Conservation (phyloP, 129 eudicot species). For the Flaveria brownii region DNA sequence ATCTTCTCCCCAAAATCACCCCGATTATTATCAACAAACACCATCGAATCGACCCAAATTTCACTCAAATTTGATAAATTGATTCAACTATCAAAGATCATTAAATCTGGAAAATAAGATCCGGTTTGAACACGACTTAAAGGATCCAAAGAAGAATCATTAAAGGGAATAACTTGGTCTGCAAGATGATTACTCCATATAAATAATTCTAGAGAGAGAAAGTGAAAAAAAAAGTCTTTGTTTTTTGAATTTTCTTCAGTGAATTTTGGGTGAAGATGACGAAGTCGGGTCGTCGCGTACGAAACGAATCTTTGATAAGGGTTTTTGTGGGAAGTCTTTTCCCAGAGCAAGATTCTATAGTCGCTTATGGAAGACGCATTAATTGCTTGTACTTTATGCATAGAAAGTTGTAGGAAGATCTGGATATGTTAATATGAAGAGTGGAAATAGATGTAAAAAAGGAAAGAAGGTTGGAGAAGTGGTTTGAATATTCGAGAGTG, state of each 20-base stretch:
- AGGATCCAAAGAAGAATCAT: constrained; percentile 75
- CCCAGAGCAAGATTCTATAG: background rate
- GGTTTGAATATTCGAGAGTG: constrained; percentile 67
- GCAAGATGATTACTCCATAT: constrained; percentile 38
- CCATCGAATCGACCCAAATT: constrained; percentile 27
- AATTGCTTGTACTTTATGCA: background rate
- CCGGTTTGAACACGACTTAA: constrained; percentile 55
- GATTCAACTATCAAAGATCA: constrained; percentile 14
- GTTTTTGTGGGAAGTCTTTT: background rate
- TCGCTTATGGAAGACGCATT: accelerated
- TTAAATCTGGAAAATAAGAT: constrained; percentile 43
- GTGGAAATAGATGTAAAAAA: constrained; percentile 22
- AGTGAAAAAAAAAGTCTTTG: background rate
- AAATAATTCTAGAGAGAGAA: constrained; percentile 30
- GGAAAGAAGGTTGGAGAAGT: constrained; percentile 19
- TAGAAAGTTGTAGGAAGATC: background rate
- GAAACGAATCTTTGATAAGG: constrained; percentile 48
- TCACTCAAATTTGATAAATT: background rate
- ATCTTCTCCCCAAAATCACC: constrained; percentile 48
- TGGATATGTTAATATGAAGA: background rate
- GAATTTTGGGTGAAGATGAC: constrained; percentile 38
- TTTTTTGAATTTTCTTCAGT: constrained; percentile 12
- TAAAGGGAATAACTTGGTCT: constrained; percentile 58
- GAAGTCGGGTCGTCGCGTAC: constrained; percentile 91
- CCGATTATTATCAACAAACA: constrained; percentile 23